Conservation (phyloP, 345 rosid genomes). For the Citrus australasica region DNA sequence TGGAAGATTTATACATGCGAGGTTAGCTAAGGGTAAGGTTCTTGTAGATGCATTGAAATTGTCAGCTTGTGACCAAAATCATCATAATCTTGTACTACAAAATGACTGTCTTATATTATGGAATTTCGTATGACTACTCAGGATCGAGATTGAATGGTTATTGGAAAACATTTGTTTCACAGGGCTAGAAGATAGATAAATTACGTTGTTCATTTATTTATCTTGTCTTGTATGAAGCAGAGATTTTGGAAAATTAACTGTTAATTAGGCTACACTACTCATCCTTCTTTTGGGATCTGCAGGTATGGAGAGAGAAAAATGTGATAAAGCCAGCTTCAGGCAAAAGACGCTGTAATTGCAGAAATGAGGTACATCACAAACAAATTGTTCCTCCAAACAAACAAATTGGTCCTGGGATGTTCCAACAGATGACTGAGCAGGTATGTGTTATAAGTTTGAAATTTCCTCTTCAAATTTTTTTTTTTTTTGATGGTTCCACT, state of each 20-base stretch:
- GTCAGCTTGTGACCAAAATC: background rate
- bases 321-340: conserved; percentile 93
- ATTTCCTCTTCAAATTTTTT: background rate
- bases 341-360: conserved; percentile 90
- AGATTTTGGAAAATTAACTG: background rate
- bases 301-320: conserved; percentile 99
- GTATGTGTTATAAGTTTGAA: conserved; percentile 24
- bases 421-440: conserved; percentile 99
- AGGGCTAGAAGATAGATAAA: background rate
- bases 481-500: background rate
- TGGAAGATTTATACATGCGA: conserved; percentile 98
- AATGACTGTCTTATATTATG: background rate
- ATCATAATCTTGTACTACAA: background rate
- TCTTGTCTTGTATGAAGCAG: background rate
- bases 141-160: background rate
- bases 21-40: conserved; percentile 78
- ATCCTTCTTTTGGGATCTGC: conserved; percentile 7
- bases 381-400: conserved; percentile 87
- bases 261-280: background rate
- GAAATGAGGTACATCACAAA: conserved; percentile 94
- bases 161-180: background rate
- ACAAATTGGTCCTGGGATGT: conserved; percentile 99
- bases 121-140: background rate
- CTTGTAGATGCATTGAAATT: background rate
- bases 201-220: background rate